Base-by-base conservation (phyloP, 352 stramenopile species). In the Pythium vanterpoolii region DNA sequence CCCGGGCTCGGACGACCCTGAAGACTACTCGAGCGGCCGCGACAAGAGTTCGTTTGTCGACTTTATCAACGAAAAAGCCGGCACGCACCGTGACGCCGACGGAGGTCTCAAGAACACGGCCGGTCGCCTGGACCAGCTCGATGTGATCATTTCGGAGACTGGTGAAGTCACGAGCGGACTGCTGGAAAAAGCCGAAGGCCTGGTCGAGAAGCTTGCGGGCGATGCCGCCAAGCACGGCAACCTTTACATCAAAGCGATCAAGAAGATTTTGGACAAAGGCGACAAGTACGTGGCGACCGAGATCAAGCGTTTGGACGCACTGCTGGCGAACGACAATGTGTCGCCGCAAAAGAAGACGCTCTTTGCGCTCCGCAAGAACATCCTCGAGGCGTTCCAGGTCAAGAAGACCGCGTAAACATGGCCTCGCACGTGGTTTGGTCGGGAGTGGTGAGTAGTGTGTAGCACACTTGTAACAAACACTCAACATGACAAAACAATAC, bases 61-160 rank as follows among this genome's bases (percentile, higher is more conserved):
- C 26, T 98, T 97, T 46, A 72, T 98, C 42, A 98, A 98, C 70
- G 81, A 93, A 51, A 87, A 96, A 62, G 88, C 89, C 28, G 86
- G 87, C 33, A 96, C 83, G 51, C 74, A 91, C 65, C 86, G 87
- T 48, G 89, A 77, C 23, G 68, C 67, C n/a, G 73, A 93, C 21
- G 90, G 90, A 18, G 74, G 71, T n/a, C 83, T 97, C 45, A 73
- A 72, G 28, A 28, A 70, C 16, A 75, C 82, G 31, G 90, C 90
- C 53, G 90, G 90, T 10, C 84, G 87, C 46, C 68, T 97, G 7
- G 71, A 93, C 57, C 71, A 85, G 68, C 69, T 97, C 19, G 90
- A 97, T 58, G 71, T 86, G 42, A 89, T 93, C 63, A 77, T 96
- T 66, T 85, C 76, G 52, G 73, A 77, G 43, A 88, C 69, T 11